Percentiles rank a stretch among this genome's conserved stretches.
Conservation (phyloP, 768 basidiomycete species). For the Mycena capillaripes region DNA sequence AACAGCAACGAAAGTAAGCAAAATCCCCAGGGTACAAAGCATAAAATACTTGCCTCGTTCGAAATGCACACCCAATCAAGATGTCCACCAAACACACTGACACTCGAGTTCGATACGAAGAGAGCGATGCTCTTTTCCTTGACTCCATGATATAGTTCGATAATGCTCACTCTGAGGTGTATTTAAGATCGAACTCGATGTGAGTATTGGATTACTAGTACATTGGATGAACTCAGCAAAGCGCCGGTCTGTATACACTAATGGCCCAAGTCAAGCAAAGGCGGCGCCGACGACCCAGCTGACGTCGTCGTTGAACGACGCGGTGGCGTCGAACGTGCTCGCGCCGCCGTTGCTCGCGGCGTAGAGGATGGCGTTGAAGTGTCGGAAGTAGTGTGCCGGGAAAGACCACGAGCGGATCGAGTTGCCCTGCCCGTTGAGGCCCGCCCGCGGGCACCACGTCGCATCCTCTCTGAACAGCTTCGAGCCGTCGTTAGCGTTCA, state of each 20-base stretch:
- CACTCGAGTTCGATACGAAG: background rate
- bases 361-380: conserved; percentile 23
- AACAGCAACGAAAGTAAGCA: no score
- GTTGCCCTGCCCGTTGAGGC: conserved; percentile 23
- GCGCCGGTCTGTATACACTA: background rate
- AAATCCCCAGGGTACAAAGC: no score
- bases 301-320: conserved; percentile 9
- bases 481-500: no score
- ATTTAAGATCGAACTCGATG: background rate
- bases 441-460: conserved; percentile 25
- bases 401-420: conserved; percentile 23
- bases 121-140: no score
- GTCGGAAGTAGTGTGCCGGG: conserved; percentile 28
- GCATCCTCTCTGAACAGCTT: conserved; percentile 23
- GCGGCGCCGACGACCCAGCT: conserved; percentile 13
- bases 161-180: background rate
- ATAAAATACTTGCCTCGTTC: no score
- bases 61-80: no score
- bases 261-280: conserved; percentile 11
- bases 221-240: background rate
- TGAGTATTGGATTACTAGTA: background rate
- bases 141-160: no score
- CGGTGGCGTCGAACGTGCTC: conserved; percentile 5
- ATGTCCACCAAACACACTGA: no score
- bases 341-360: conserved; percentile 23